These are phyloP conservation scores for Helotiales sp. DNA, from an alignment of 2,329 filamentous ascomycete genomes.

Conservation along the genomic window DNA sequence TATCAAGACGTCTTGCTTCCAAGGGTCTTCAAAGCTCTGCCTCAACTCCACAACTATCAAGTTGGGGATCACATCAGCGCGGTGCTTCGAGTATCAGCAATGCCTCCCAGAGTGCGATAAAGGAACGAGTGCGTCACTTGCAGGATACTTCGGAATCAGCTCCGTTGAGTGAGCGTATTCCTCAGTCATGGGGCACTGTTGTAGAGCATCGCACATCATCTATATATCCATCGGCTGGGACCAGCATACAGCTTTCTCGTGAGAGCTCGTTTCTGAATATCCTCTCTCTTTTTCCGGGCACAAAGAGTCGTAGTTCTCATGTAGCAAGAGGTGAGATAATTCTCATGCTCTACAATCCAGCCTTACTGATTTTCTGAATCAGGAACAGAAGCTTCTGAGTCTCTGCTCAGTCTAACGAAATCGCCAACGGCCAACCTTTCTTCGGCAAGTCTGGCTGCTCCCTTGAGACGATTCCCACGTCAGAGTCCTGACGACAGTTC, in stretches of 20 bases:
- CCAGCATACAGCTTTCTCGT: conserved; percentile 34
- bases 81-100: conserved; percentile 29
- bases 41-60: conserved; percentile 36
- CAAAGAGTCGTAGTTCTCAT: background rate
- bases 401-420: background rate
- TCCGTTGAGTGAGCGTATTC: conserved; percentile 32
- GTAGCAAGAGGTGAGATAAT: conserved; percentile 7
- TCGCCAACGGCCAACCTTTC: conserved; percentile 26
- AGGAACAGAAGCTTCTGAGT: conserved; percentile 1
- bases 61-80: conserved; percentile 32
- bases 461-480: conserved; percentile 21
- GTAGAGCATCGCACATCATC: conserved; percentile 33
- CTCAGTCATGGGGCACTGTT: conserved; percentile 33
- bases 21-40: conserved; percentile 31
- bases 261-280: conserved; percentile 35
- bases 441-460: conserved; percentile 24
- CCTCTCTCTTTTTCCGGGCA: conserved; percentile 20
- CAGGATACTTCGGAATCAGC: conserved; percentile 32
- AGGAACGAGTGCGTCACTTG: conserved; percentile 28
- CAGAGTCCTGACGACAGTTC: conserved; percentile 36
- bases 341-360: background rate
- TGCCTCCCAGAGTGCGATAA: conserved; percentile 14
- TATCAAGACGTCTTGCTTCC: conserved; percentile 37
- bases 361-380: background rate
- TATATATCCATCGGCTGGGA: conserved; percentile 31